These are phyloP conservation scores for Wickerhamomyces strasburgensis DNA, from an alignment of 805 yeast genomes.

Conservation along the genomic window DNA sequence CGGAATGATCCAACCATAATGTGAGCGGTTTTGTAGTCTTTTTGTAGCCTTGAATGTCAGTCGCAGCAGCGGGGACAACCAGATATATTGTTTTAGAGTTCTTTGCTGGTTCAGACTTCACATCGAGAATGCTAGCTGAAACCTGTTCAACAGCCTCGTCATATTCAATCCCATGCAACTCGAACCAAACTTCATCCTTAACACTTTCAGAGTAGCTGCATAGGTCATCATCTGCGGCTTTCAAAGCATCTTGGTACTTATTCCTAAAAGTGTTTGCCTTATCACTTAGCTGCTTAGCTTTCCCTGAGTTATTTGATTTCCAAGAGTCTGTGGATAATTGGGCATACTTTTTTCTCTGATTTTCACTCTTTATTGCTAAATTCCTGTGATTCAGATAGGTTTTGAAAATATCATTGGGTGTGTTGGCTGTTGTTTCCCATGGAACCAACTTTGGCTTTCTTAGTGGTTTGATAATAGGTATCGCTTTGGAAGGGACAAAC, in stretches of 20 bases:
- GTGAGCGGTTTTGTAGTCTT: conserved; percentile 26
- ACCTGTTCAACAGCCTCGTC: conserved; percentile 24
- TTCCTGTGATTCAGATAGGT: conserved; percentile 14
- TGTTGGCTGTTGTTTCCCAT: conserved; percentile 20
- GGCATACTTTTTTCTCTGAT: conserved; percentile 24
- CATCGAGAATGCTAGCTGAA: conserved; percentile 8
- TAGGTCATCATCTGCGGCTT: conserved; percentile 25
- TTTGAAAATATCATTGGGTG: conserved; percentile 9
- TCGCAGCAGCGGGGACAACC: conserved; percentile 21
- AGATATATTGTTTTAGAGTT: conserved; percentile 16
- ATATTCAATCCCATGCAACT: conserved; percentile 25
- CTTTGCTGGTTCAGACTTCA: conserved; percentile 8
- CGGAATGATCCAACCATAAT: conserved; percentile 31
- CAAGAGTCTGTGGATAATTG: conserved; percentile 25
- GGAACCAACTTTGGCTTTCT: conserved; percentile 21
- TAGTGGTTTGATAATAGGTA: conserved; percentile 16
- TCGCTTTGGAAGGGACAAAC: conserved; percentile 7
- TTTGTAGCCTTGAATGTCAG: conserved; percentile 15
- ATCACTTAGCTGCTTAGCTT: conserved; percentile 24
- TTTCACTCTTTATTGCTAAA: conserved; percentile 19
- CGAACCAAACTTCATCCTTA: conserved; percentile 23
- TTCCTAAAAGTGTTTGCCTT: conserved; percentile 22
- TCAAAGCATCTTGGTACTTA: conserved; percentile 16
- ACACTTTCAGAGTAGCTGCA: conserved; percentile 18
- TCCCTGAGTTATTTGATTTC: conserved; percentile 21